Base-by-base conservation (phyloP, 306 rosid genomes). In the Betula pendula region DNA sequence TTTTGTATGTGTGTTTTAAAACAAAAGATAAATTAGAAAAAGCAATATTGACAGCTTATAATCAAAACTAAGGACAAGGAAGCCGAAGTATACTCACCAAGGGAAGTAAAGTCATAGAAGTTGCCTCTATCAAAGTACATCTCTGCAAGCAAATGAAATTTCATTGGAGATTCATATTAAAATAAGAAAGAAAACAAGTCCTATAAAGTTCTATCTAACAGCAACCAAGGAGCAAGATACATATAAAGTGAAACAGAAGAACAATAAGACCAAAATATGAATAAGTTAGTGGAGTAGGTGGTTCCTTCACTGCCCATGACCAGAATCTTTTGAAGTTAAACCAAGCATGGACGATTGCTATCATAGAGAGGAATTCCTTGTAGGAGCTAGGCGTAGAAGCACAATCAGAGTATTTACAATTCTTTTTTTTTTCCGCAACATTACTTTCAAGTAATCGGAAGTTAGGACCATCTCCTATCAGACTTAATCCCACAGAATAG, bases 61-160 rank as follows among this genome's bases (percentile, higher is more conserved):
- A 53, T 53, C 33, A n/a, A 76, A 52, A 73, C 19, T 24, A 82
- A 38, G 31, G 52, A 66, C 76, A 43, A 33, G 38, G 16, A 78
- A 81, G 75, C 27, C 24, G 56, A n/a, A 74, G 77, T 76, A 82
- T 45, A 82, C 85, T 75, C 75, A 95, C 98, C 98, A n/a, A 95
- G 98, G 74, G 98, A 95, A 82, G 98, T 95, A 42, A 95, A 95
- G 84, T 95, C 98, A 75, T 95, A 95, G 80, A 90, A 94, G 73
- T 95, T 95, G 78, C 97, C 97, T 83, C 92, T 90, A 86, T 95
- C 97, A 40, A 95, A 95, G 85, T 90, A 95, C 93, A 95, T 92
- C 87, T 95, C 98, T 95, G 96, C 92, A 77, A 80, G 69, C 50
- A 78, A 80, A 86, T 73, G 62, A 60, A 43, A 80, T 58, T 31